Percentiles rank a stretch among this genome's conserved stretches.
These are phyloP conservation scores for Sisymbrium irio DNA, from an alignment of 345 rosid genomes.

Conservation along the genomic window DNA sequence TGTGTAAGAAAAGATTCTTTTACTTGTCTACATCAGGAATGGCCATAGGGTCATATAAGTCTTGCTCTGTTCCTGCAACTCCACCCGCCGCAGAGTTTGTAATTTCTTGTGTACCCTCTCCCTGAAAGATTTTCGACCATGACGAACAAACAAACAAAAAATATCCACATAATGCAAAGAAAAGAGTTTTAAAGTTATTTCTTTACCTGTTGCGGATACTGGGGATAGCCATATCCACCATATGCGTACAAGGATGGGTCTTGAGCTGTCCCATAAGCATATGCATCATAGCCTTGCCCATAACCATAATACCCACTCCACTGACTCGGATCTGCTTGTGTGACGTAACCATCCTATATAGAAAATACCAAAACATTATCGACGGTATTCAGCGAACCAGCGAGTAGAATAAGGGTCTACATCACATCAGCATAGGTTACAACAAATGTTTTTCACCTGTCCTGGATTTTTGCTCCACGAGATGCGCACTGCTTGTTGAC, in stretches of 20 bases:
- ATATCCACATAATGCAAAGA: not conserved
- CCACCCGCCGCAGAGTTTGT: constrained; percentile 44
- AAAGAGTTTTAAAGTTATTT: not conserved
- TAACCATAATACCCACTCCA: constrained; percentile 94
- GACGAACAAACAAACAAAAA: not conserved
- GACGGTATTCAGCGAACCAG: constrained; percentile 1
- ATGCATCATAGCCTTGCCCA: constrained; percentile 91
- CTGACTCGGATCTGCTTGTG: constrained; percentile 85
- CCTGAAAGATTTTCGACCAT: constrained; percentile 41
- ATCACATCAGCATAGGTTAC: constrained; percentile 8
- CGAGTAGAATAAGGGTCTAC: not conserved
- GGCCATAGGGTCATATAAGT: constrained; percentile 74
- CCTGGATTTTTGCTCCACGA: constrained; percentile 80
- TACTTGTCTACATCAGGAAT: constrained; percentile 89
- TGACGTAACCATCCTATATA: constrained; percentile 65
- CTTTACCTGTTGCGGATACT: constrained; percentile 77
- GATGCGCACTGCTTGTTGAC: constrained; percentile 78
- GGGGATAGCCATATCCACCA: constrained; percentile 86
- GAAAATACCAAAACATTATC: constrained; percentile 25
- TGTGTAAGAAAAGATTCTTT: constrained; percentile 4
- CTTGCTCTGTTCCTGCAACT: constrained; percentile 59
- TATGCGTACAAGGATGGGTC: constrained; percentile 92
- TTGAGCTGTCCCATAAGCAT: constrained; percentile 72
- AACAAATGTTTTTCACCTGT: constrained; percentile 51
- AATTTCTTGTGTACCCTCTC: constrained; percentile 70